phyloP scores from a whole-genome alignment of 2,329 filamentous ascomycete species.

The Botryotinia narcissicola region DNA sequence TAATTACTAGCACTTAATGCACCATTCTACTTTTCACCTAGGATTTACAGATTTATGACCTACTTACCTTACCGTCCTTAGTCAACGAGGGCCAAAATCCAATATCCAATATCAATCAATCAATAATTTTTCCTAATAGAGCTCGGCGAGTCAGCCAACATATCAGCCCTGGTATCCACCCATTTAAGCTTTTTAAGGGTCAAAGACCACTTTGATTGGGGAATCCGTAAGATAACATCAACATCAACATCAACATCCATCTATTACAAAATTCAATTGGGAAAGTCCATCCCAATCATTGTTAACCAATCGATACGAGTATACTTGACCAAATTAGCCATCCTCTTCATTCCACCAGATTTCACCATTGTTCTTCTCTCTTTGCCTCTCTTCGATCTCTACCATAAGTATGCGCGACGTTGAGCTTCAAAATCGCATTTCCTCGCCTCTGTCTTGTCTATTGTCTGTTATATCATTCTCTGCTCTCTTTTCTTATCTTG shows the following conservation, averaged over 20 bases:
- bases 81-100: background rate
- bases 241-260: background rate
- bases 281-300: constrained; percentile 1
- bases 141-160: background rate
- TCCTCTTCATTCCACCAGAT: background rate
- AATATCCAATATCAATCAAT: background rate
- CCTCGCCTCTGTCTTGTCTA: background rate
- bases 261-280: constrained; percentile 2
- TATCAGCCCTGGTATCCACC: background rate
- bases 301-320: background rate
- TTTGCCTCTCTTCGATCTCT: background rate
- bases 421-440: background rate
- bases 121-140: background rate
- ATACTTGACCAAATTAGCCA: background rate
- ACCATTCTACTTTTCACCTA: background rate
- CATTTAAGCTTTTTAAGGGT: background rate
- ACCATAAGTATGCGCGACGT: background rate
- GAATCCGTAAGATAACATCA: background rate
- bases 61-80: background rate
- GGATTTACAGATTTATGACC: background rate
- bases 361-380: background rate
- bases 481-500: background rate
- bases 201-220: background rate
- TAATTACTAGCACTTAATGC: too few species aligned
- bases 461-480: background rate